These are phyloP conservation scores for Leucoagaricus sp. DNA, from an alignment of 1,284 basidiomycete species.

Conservation along the genomic window DNA sequence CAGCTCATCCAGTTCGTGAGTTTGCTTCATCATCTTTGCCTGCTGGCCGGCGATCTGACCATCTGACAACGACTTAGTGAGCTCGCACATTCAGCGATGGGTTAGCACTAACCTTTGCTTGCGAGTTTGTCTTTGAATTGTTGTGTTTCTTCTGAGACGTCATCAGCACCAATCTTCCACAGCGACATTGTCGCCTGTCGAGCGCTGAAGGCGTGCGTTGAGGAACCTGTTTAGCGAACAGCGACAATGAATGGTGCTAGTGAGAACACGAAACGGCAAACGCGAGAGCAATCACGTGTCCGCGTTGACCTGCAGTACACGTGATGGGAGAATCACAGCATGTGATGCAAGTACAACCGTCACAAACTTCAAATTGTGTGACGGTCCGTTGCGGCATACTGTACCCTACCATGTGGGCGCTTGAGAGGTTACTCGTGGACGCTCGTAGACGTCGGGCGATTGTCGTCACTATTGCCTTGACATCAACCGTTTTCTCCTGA, in stretches of 20 bases:
- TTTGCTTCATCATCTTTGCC: conserved; percentile 54
- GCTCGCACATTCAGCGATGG: conserved; percentile 5
- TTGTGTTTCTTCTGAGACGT: conserved; percentile 61
- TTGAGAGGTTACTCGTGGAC: too few species aligned
- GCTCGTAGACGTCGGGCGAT: too few species aligned
- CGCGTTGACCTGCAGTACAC: not conserved
- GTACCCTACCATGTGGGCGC: too few species aligned
- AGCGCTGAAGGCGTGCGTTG: not conserved
- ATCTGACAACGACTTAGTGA: conserved; percentile 38
- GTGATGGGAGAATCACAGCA: not conserved
- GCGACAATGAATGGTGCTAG: not conserved
- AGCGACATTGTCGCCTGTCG: conserved; percentile 48
- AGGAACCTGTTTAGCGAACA: not conserved
- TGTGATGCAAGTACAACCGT: not conserved
- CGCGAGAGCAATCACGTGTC: conserved; percentile 9
- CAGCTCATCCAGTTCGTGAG: conserved; percentile 54
- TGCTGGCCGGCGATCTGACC: conserved; percentile 58
- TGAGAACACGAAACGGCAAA: not conserved
- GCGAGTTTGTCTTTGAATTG: conserved; percentile 59
- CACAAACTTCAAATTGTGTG: not conserved
- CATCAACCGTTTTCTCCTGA: not conserved
- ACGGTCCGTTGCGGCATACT: too few species aligned
- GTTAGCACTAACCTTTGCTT: conserved; percentile 51
- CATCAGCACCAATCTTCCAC: conserved; percentile 57
- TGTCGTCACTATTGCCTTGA: not conserved